Evolutionary conservation across 805 yeast species (phyloP).

Genomic region (Hanseniaspora pseudoguilliermondii): DNA sequence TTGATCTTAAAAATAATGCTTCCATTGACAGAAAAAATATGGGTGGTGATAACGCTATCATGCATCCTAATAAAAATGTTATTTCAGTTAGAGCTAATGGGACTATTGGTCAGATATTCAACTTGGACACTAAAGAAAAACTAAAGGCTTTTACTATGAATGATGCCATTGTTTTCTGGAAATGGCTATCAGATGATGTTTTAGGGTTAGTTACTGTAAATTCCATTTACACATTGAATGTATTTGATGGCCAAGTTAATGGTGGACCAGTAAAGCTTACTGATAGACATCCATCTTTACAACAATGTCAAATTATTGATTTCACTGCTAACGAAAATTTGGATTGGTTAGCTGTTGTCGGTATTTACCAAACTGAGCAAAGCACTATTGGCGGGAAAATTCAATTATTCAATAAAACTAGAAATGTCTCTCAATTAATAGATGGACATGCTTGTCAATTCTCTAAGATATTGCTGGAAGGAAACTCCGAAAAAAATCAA

Average conservation of each 20-base stretch:
- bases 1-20: constrained; percentile 69
- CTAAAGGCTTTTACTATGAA: constrained; percentile 74
- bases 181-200: constrained; percentile 64
- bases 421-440: constrained; percentile 89
- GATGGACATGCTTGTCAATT: constrained; percentile 96
- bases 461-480: constrained; percentile 61
- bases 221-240: constrained; percentile 66
- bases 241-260: constrained; percentile 65
- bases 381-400: constrained; percentile 83
- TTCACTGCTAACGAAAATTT: constrained; percentile 66
- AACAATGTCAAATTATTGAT: constrained; percentile 78
- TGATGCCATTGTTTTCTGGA: constrained; percentile 91
- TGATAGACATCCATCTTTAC: constrained; percentile 67
- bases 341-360: constrained; percentile 91
- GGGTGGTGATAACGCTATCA: constrained; percentile 94
- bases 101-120: constrained; percentile 87
- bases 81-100: constrained; percentile 93
- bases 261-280: constrained; percentile 72
- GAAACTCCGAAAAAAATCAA: constrained; percentile 58
- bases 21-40: constrained; percentile 78
- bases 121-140: constrained; percentile 74
- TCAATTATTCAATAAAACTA: constrained; percentile 75
- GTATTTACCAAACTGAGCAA: constrained; percentile 87
- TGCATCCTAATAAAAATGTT: constrained; percentile 83
- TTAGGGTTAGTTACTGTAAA: constrained; percentile 78